Evolutionary conservation across 2,329 filamentous ascomycete species (phyloP), one percentile per base, ranked within the genome.

Genomic region (Claviceps lovelessii): DNA sequence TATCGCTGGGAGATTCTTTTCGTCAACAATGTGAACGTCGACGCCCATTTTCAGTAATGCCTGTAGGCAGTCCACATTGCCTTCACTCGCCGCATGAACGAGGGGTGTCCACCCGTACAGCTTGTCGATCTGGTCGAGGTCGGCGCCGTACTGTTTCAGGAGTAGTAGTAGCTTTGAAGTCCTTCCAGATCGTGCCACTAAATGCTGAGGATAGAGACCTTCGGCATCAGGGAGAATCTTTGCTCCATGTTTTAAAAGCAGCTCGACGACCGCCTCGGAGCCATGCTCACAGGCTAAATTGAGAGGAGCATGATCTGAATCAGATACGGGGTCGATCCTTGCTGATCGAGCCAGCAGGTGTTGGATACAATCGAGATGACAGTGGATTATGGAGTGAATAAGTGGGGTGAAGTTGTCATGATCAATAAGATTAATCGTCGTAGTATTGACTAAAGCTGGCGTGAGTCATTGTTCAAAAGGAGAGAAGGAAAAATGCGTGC

Each of bases 371-470:
- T 83, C 78, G 23, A 91, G 74, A 58, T 93, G 85, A 29, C 86
- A 84, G 64, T 94, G 90, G 53, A 95, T 90, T 59, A 97, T 96
- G 47, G 89, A 86, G 69, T 97, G 93, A 55, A 98, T 93, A 49
- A 98, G 73, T 0, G 93, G 90, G 0, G 91, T 97, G 68, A 95
- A 98, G 69, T 95, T 96, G 72, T 98, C 91, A 65, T 97, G 88
- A 64, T 98, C 93, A 65, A 90, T 90, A 45, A 86, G 75, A 65
- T 97, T 84, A 57, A 97, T 86, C 0, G 89, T 95, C 23, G 81
- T 75, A 5, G 82, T 80, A 49, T 86, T 83, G 28, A 80, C 80
- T 83, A 55, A n/a, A 15, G 4, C 11, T n/a, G 15, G 7, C 28
- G 39, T 54, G 9, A 46, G 48, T 11, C 23, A 41, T 39, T 35